Conservation (phyloP, 768 basidiomycete genomes). For the Boletellus sp. region DNA sequence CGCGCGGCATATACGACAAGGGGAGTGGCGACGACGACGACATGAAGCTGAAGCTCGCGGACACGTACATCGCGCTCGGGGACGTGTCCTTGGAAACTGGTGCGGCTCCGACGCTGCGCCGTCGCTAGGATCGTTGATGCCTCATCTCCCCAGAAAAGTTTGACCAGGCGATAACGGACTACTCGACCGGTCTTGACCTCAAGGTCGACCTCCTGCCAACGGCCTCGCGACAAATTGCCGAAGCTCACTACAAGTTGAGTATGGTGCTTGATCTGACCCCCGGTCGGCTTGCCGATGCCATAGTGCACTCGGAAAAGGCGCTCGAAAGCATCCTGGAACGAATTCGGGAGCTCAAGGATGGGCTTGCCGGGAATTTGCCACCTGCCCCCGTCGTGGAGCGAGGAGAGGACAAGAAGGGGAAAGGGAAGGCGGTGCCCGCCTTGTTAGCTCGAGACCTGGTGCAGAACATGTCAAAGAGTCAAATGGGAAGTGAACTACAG, state of each 20-base stretch:
- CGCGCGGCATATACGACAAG: conserved; percentile 80
- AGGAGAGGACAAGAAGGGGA: conserved; percentile 54
- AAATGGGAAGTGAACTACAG: conserved; percentile 75
- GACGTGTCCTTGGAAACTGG: conserved; percentile 98
- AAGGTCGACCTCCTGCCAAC: conserved; percentile 70
- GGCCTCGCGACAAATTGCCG: conserved; percentile 92
- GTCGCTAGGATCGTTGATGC: neutral
- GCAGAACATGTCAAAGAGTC: conserved; percentile 63
- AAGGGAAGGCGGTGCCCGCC: conserved; percentile 63
- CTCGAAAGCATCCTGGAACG: conserved; percentile 73
- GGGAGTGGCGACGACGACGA: conserved; percentile 54
- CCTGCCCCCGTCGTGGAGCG: conserved; percentile 30
- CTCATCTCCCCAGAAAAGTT: conserved; percentile 74
- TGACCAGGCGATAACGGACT: conserved; percentile 89
- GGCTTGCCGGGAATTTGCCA: conserved; percentile 33
- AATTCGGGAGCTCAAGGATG: conserved; percentile 54
- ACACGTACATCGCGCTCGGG: conserved; percentile 85
- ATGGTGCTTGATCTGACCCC: conserved; percentile 91
- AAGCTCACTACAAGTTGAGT: conserved; percentile 91
- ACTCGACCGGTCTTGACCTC: conserved; percentile 69
- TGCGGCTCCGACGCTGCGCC: conserved; percentile 34
- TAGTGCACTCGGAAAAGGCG: conserved; percentile 76
- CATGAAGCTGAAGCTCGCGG: conserved; percentile 78
- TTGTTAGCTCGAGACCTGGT: conserved; percentile 46
- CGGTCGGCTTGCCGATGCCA: conserved; percentile 77